Evolutionary conservation across 148 eudicot species (phyloP), one percentile per base, ranked within the genome.

Genomic region (Rhododendron vialii): DNA sequence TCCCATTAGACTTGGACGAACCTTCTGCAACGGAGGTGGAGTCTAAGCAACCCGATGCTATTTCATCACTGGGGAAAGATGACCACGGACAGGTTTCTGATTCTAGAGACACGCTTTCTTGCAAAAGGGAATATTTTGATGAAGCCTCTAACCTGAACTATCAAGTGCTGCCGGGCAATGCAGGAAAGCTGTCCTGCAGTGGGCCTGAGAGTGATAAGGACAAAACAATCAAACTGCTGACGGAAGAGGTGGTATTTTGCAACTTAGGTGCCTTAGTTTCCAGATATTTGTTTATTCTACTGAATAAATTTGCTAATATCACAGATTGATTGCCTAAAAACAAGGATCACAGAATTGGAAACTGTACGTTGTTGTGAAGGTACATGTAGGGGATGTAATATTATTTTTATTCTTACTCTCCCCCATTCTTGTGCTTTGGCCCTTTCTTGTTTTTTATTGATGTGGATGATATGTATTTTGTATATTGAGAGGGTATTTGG

Each of bases 301-400:
- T 83, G 83, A 57, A 50, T 76, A 50, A 75, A 82, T 33, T 51
- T 43, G 65, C 83, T 22, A 57, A 78, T 79, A 14, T 85, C 85
- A 65, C 93, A 97, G 98, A 89, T 93, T 88, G 91, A 89, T 81
- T 86, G 82, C 82, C 87, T 97, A 48, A 90, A 88, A 87, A 93
- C 90, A 74, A 93, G 94, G 85, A 85, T 95, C 36, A 86, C 74
- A 73, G 93, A 92, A 75, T 84, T 94, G 84, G 96, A 94, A 89
- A 87, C 94, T 84, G 91, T 86, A 67, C 47, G 82, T 86, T 86
- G 83, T 45, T 78, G 50, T 87, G 85, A 88, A 87, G 92, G 94
- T 88, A 87, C 87, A 86, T 74, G 71, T 81, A 84, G 87, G 82
- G 83, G 48, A 84, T 90, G 13, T 63, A 80, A 78, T 81, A 78